phyloP scores from a whole-genome alignment of 176 grass and related monocot species.

The Eragrostis nindensis region DNA sequence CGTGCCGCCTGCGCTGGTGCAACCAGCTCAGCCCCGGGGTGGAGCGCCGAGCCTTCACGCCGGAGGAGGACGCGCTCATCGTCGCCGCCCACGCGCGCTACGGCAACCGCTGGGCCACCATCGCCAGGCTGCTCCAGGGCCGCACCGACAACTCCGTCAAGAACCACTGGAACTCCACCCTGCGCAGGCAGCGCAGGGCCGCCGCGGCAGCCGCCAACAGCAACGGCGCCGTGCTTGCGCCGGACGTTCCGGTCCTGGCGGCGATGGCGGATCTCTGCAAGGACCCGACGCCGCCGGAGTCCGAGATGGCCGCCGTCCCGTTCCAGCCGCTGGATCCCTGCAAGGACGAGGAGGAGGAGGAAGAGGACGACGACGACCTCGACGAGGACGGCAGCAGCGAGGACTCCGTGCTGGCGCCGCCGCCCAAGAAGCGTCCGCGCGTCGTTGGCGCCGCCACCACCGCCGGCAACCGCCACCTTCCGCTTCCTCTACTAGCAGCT shows the following conservation, averaged over 20 bases:
- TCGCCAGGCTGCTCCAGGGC: conserved; percentile 71
- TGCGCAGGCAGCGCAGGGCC: conserved; percentile 51
- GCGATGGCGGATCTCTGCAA: conserved; percentile 23
- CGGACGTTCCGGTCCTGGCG: too few species aligned
- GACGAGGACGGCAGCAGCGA: conserved; percentile 34
- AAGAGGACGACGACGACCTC: neutral
- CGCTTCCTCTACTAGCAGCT: neutral
- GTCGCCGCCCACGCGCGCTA: conserved; percentile 53
- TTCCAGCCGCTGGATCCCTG: neutral
- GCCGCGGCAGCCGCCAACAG: neutral
- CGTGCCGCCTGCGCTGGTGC: conserved; percentile 91
- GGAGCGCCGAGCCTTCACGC: conserved; percentile 84
- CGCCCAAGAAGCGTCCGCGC: conserved; percentile 37
- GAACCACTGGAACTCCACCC: conserved; percentile 98
- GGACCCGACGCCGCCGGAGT: too few species aligned
- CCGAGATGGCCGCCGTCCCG: too few species aligned
- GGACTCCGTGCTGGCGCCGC: conserved; percentile 25
- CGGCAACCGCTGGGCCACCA: conserved; percentile 96
- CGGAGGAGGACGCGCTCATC: conserved; percentile 72
- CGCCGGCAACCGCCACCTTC: neutral
- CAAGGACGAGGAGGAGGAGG: neutral
- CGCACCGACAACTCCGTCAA: conserved; percentile 98
- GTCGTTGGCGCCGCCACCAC: too few species aligned
- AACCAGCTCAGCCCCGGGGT: conserved; percentile 88
- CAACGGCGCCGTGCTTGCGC: too few species aligned